These are phyloP conservation scores for Trametes cingulata DNA, from an alignment of 768 basidiomycete species.

Conservation along the genomic window DNA sequence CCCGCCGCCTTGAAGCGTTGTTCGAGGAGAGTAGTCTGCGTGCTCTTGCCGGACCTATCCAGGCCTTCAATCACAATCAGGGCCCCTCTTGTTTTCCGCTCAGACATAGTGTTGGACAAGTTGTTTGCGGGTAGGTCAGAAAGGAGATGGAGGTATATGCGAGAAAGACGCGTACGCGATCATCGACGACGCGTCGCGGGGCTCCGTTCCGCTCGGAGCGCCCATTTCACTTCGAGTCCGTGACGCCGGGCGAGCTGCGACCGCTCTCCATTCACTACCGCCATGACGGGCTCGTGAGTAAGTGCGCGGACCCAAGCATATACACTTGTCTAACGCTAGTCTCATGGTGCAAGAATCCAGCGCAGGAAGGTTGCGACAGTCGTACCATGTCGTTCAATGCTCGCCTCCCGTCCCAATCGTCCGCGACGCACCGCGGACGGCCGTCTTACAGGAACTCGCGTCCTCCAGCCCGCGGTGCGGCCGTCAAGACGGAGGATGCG, in stretches of 20 bases:
- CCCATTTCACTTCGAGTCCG: neutral
- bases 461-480: neutral
- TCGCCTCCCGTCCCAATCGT: neutral
- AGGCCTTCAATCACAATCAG: conserved; percentile 96
- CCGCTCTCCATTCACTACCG: neutral
- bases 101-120: neutral
- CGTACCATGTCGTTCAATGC: neutral
- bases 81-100: conserved; percentile 46
- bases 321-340: too few species aligned
- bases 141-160: neutral
- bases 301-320: neutral
- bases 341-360: neutral
- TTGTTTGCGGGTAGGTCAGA: neutral
- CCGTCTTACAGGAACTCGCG: neutral
- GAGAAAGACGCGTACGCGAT: conserved; percentile 8
- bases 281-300: neutral
- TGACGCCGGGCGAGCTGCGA: neutral
- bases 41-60: conserved; percentile 95
- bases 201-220: conserved; percentile 10
- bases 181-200: conserved; percentile 8
- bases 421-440: neutral
- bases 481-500: conserved; percentile 1
- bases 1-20: conserved; percentile 49
- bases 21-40: conserved; percentile 70
- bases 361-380: too few species aligned